Base-by-base conservation (phyloP, 352 stramenopile species). In the Plasmopara halstedii region DNA sequence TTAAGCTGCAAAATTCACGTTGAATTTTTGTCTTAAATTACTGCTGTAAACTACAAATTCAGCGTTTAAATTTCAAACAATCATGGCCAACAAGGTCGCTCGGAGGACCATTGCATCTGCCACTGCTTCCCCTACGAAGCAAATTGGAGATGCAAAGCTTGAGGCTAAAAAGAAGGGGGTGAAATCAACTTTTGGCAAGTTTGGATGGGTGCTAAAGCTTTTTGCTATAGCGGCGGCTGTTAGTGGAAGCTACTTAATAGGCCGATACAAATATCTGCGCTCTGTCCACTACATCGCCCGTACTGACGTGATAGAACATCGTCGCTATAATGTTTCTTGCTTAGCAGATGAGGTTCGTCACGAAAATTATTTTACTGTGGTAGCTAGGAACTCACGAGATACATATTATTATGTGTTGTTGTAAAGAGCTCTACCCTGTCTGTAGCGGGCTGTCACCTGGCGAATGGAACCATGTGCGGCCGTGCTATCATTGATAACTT, bases 401-500 rank as follows among this genome's bases (percentile, higher is more conserved):
- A 31, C 19, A 29, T 8, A 29, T 1, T 27, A 8, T 47, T 47
- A 5, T 42, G 40, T 43, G 31, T 19, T 50, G 37, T 1, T 42
- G 1, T 38, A 9, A 13, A 53, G 48, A 42, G 77, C 46, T 71
- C 67, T 31, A 55, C 61, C 14, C 46, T 49, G 7, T 83, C 82
- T 32, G 69, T 92, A 8, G 53, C 67, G 1, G 80, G 80, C 3
- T 92, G 80, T 58, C 73, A 89, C 59, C 69, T 73, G 35, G 22
- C 65, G 15, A 71, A 74, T 31, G 60, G 62, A 20, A 62, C 62
- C 11, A 53, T 80, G 26, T 95, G 83, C 45, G 80, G 80, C 0
- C 83, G 83, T 13, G 73, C 63, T 2, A 35, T 95, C 19, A 60
- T 67, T 9, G 83, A 94, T 52, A 58, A 67, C 21, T 94, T 95